A percentile compares a stretch with the other conserved stretches of the same genome.
phyloP scores from a whole-genome alignment of 495 filamentous ascomycete species.

The Melanomma pulvis-pyrius region DNA sequence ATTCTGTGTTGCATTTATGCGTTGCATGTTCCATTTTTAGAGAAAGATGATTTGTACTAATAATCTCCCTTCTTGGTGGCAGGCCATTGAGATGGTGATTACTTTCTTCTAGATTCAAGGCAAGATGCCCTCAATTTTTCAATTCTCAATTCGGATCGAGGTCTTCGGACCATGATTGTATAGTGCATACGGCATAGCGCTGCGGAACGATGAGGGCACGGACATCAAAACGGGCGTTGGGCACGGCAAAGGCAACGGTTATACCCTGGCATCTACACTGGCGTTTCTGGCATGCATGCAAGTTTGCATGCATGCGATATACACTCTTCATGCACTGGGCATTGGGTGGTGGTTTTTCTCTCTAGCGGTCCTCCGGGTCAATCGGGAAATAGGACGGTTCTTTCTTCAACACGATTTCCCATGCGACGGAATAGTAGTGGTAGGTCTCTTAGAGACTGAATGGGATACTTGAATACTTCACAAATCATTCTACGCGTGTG shows the following conservation, averaged over 20 bases:
- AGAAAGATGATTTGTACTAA: background rate
- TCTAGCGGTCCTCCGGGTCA: background rate
- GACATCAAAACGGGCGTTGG: background rate
- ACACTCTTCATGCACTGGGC: background rate
- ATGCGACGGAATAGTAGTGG: no score
- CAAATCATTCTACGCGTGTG: background rate
- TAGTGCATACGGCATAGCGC: background rate
- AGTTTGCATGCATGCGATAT: background rate
- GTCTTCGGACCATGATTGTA: background rate
- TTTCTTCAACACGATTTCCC: no score
- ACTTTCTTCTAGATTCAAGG: background rate
- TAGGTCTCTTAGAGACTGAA: background rate
- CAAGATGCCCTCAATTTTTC: background rate
- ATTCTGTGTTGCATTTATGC: background rate
- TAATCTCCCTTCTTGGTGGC: background rate
- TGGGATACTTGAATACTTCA: background rate
- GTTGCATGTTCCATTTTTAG: background rate
- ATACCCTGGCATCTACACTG: conserved; percentile 1
- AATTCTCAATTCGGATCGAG: background rate
- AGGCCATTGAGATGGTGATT: background rate
- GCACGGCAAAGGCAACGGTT: background rate
- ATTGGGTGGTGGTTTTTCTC: background rate
- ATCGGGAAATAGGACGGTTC: no score
- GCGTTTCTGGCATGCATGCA: background rate
- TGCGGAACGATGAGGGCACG: background rate